phyloP scores from a whole-genome alignment of 139 green algal genomes.

The Ettlia oleoabundans region DNA sequence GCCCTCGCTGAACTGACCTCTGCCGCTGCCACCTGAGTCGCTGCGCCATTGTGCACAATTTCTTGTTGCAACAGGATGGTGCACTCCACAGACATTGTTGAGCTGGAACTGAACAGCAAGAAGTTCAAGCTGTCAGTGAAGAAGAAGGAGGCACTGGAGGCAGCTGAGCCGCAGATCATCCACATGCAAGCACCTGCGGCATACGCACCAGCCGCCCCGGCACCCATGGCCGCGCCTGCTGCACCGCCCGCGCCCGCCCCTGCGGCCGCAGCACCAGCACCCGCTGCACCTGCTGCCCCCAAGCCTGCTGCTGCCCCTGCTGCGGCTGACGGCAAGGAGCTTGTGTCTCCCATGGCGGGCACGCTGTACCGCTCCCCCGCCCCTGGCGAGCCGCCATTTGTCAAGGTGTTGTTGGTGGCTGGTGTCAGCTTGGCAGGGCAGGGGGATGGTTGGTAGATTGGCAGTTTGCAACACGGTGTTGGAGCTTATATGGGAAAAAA shows the following conservation, averaged over 20 bases:
- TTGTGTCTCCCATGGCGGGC: constrained; percentile 77
- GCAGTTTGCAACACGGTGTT: background rate
- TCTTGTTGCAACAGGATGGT: constrained; percentile 80
- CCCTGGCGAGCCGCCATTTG: constrained; percentile 91
- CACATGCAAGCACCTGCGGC: constrained; percentile 16
- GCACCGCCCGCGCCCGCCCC: constrained; percentile 4
- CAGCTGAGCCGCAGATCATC: constrained; percentile 53
- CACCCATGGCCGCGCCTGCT: constrained; percentile 45
- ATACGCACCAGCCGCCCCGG: constrained; percentile 25
- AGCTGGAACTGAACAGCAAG: constrained; percentile 95
- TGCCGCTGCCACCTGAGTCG: no score
- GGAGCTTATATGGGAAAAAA: background rate
- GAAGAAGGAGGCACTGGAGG: constrained; percentile 86
- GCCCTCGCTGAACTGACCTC: no score
- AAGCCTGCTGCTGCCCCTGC: constrained; percentile 49
- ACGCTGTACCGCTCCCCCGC: constrained; percentile 84
- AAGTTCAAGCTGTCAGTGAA: constrained; percentile 87
- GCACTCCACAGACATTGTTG: constrained; percentile 94
- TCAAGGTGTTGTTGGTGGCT: constrained; percentile 61
- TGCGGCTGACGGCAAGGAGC: constrained; percentile 49
- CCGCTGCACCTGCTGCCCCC: constrained; percentile 47
- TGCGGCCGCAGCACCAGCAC: constrained; percentile 12
- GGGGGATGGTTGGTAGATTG: background rate
- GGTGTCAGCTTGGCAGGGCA: background rate
- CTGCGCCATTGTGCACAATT: no score